Percentiles rank a stretch among this genome's conserved stretches.
These are phyloP conservation scores for Leccinum huronense DNA, from an alignment of 1,284 basidiomycete species.

Conservation along the genomic window DNA sequence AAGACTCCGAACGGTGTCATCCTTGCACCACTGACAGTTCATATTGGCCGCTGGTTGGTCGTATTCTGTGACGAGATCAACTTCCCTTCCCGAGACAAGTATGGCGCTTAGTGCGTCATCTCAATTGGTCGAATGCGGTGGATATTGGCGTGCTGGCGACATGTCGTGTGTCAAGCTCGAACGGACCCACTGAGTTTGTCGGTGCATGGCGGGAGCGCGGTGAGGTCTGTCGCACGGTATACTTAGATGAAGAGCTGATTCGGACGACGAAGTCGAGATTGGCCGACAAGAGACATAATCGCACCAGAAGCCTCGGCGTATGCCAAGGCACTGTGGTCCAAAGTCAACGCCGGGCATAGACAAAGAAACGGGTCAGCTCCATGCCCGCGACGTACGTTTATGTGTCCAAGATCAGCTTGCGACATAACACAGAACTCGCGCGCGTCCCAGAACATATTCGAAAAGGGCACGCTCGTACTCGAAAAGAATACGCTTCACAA, in stretches of 20 bases:
- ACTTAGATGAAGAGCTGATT: too few relatives aligned
- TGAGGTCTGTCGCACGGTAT: too few relatives aligned
- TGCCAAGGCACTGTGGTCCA: too few relatives aligned
- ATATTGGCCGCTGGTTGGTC: slow-evolving; percentile 97
- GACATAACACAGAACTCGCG: slow-evolving; percentile 64
- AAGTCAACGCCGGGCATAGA: too few relatives aligned
- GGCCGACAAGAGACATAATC: too few relatives aligned
- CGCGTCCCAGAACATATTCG: slow-evolving; percentile 70
- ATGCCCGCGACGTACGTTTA: too few relatives aligned
- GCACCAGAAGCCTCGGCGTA: too few relatives aligned
- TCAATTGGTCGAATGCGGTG: slow-evolving; percentile 95
- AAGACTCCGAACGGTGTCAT: slow-evolving; percentile 98
- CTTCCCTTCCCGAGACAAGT: slow-evolving; percentile 94
- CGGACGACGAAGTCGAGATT: too few relatives aligned
- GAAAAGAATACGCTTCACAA: slow-evolving; percentile 46
- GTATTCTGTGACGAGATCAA: slow-evolving; percentile 99
- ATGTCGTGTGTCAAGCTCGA: slow-evolving; percentile 98
- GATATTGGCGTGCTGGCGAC: slow-evolving; percentile 94
- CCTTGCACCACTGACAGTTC: slow-evolving; percentile 72
- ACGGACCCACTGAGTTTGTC: slow-evolving; percentile 90
- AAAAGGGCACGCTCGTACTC: slow-evolving; percentile 60
- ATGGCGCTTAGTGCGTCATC: slow-evolving; percentile 98
- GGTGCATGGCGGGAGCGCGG: slow-evolving; percentile 68
- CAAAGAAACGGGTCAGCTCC: too few relatives aligned
- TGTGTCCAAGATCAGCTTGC: slow-evolving; percentile 52